phyloP scores from a whole-genome alignment of 768 basidiomycete genomes.

The Psilocybe azurescens region DNA sequence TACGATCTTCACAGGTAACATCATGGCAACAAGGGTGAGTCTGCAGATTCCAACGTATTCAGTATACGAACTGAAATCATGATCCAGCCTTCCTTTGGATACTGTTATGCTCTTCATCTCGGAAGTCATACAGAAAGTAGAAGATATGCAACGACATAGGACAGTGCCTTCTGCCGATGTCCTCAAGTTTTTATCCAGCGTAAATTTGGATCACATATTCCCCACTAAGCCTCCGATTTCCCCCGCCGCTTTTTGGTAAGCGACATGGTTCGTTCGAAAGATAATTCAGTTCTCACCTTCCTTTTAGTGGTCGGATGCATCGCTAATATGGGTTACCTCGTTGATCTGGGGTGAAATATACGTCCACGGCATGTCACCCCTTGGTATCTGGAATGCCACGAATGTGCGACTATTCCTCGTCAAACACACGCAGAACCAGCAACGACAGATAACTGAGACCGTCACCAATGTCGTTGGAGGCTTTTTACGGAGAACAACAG shows the following conservation, averaged over 20 bases:
- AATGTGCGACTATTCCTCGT: constrained; percentile 90
- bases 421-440: constrained; percentile 77
- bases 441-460: constrained; percentile 76
- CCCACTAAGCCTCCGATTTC: constrained; percentile 69
- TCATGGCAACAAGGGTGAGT: constrained; percentile 96
- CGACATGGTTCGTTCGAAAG: constrained; percentile 6
- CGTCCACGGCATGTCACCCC: constrained; percentile 84
- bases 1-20: constrained; percentile 57
- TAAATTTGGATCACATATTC: constrained; percentile 73
- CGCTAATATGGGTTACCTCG: constrained; percentile 90
- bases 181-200: constrained; percentile 74
- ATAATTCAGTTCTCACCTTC: not conserved
- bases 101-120: constrained; percentile 87
- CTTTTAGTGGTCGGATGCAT: constrained; percentile 88
- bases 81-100: constrained; percentile 81
- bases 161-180: constrained; percentile 71
- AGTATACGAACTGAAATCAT: not conserved
- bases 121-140: constrained; percentile 85
- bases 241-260: constrained; percentile 80
- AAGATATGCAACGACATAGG: constrained; percentile 75
- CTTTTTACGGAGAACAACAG: constrained; percentile 59
- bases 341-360: constrained; percentile 97
- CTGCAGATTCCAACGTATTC: constrained; percentile 4
- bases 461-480: constrained; percentile 86
- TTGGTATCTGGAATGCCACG: constrained; percentile 91